Percentiles rank a stretch among this genome's conserved stretches.
These are phyloP conservation scores for Phoma sp. DNA, from an alignment of 2,329 filamentous ascomycete genomes.

Conservation along the genomic window DNA sequence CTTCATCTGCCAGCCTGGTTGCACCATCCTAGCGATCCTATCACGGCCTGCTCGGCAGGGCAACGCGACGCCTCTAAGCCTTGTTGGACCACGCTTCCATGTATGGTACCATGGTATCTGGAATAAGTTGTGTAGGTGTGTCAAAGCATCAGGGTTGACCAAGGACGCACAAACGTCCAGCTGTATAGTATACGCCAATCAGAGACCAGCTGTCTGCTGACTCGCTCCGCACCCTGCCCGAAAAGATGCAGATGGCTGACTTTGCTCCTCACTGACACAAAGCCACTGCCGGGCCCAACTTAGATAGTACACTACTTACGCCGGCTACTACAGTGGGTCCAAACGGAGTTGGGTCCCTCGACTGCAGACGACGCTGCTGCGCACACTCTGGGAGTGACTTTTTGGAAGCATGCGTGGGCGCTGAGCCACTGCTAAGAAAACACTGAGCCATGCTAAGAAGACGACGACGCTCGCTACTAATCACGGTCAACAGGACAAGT, in stretches of 20 bases:
- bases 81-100: constrained; percentile 8
- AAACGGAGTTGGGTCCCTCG: constrained; percentile 6
- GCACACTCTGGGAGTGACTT: neutral
- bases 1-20: constrained; percentile 23
- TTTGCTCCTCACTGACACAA: too few species aligned
- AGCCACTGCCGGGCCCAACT: too few species aligned
- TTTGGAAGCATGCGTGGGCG: constrained; percentile 8
- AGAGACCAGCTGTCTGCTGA: too few species aligned
- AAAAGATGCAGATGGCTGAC: too few species aligned
- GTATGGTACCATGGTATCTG: too few species aligned
- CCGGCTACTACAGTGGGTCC: neutral
- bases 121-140: too few species aligned
- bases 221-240: too few species aligned
- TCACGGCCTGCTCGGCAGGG: constrained; percentile 38
- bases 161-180: too few species aligned
- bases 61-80: constrained; percentile 22
- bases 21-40: constrained; percentile 27
- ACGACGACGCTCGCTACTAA: neutral
- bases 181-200: too few species aligned
- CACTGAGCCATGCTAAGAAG: neutral
- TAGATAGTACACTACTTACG: too few species aligned
- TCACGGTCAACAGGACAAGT: neutral
- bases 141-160: too few species aligned
- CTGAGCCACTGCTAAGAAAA: constrained; percentile 12
- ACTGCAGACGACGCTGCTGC: constrained; percentile 3